Percentiles rank a stretch among this genome's conserved stretches.
Evolutionary conservation across 2,329 filamentous ascomycete genomes (phyloP).

Genomic region (Scytalidium lignicola): DNA sequence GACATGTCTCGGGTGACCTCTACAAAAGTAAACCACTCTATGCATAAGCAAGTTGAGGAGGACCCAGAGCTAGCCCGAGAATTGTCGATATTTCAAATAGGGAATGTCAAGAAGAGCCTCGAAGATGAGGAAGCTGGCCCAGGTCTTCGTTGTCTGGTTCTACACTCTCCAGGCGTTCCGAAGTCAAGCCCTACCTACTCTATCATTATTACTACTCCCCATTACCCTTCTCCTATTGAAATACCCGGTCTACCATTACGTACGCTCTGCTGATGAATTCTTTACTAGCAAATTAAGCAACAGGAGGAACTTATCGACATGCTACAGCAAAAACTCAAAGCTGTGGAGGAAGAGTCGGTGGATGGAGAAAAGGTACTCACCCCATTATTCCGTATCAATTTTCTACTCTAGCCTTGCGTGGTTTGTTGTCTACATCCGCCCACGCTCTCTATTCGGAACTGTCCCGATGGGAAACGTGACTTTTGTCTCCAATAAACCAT

Average conservation of each 20-base stretch:
- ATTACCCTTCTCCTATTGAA: conserved; percentile 5
- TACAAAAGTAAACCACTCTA: too few relatives aligned
- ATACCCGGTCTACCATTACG: conserved; percentile 1
- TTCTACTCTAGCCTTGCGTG: conserved; percentile 6
- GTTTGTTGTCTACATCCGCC: too few relatives aligned
- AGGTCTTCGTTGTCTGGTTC: too few relatives aligned
- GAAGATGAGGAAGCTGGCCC: not conserved
- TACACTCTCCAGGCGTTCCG: too few relatives aligned
- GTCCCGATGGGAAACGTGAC: too few relatives aligned
- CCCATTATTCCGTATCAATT: conserved; percentile 2
- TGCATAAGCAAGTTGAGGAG: not conserved
- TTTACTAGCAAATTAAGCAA: conserved; percentile 20
- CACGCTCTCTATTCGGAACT: too few relatives aligned
- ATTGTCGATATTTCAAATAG: not conserved
- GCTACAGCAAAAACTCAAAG: conserved; percentile 22
- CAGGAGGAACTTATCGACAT: conserved; percentile 22
- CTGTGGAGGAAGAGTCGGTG: conserved; percentile 17
- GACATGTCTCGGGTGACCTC: not conserved
- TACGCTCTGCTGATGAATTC: conserved; percentile 15
- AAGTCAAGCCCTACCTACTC: not conserved
- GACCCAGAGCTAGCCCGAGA: not conserved
- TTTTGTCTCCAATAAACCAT: too few relatives aligned
- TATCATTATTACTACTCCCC: not conserved
- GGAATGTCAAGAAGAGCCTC: not conserved
- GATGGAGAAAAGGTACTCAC: conserved; percentile 25